Percentiles rank a stretch among this genome's conserved stretches.
These are phyloP conservation scores for Trichoderma sp. DNA, from an alignment of 2,329 filamentous ascomycete species.

Conservation along the genomic window DNA sequence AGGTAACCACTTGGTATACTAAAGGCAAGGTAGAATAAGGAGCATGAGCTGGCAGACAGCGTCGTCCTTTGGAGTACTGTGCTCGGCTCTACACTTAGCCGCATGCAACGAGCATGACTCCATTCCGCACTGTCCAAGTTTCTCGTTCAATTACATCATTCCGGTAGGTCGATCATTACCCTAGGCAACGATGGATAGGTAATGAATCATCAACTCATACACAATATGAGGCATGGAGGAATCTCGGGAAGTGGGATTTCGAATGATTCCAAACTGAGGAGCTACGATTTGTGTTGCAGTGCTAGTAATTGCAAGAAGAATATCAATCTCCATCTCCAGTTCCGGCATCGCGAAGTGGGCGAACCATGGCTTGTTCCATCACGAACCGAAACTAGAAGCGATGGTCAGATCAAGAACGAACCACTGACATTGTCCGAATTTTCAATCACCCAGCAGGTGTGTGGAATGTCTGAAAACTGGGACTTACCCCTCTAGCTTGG, in stretches of 20 bases:
- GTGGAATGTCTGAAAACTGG: no score
- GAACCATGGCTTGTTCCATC: no score
- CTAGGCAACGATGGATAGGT: neutral
- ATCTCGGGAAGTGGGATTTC: neutral
- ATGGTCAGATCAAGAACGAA: neutral
- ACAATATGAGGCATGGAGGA: neutral
- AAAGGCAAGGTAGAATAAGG: no score
- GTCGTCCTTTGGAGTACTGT: neutral
- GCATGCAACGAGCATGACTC: neutral
- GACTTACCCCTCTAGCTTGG: no score
- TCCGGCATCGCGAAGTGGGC: no score
- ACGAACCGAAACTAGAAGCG: neutral
- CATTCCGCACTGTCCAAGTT: neutral
- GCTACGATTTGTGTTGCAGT: no score
- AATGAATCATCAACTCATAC: neutral
- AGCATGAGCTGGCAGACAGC: no score
- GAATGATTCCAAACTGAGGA: no score
- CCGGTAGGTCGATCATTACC: neutral
- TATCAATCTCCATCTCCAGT: no score
- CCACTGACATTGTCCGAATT: neutral
- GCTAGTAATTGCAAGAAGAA: no score
- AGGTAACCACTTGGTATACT: no score
- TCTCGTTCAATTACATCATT: constrained; percentile 18
- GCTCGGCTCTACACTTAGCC: neutral
- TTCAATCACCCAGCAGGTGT: no score